Base-by-base conservation (phyloP, 306 rosid species). In the Trifolium pratense region DNA sequence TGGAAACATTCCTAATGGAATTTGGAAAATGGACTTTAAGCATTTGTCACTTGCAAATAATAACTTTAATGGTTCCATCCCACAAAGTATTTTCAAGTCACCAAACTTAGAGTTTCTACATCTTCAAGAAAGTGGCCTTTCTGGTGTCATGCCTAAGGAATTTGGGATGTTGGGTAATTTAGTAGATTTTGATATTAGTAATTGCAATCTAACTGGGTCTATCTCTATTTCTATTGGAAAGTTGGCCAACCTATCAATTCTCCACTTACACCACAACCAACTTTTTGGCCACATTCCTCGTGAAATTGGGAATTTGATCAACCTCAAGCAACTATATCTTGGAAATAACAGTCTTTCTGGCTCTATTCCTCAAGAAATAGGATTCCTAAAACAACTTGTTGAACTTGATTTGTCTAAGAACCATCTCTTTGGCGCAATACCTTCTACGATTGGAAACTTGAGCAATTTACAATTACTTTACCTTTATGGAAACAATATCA, bases 151-250 rank as follows among this genome's bases (percentile, higher is more conserved):
- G 0, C 82, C 57, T 0, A 1, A 23, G 46, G 46, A 40, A 11
- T 3, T 40, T 40, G 1, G 4, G 20, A 32, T 7, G 65, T 42
- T 78, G 1, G 6, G 9, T 14, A 63, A 64, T 9, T 39, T 79
- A 4, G 9, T 1, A 36, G 2, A 13, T 0, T 14, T 84, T 29
- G 4, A 51, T 79, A 5, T 68, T 6, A 1, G 0, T 3, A 0
- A 14, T 0, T 39, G 75, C 56, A 42, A 21, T 71, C 71, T 84
- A 18, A 65, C 2, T 0, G 85, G 83, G 1, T 43, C 25, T 13
- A 52, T 52, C 5, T 3, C 58, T 18, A 18, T 3, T 8, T 52
- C 58, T 1, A 52, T 52, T 18, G 58, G 26, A 52, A 7, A 3
- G 0, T 6, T 52, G 58, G 0, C 1, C 46, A 42, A 42, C 12